phyloP scores from a whole-genome alignment of 805 yeast genomes.

The Starmerella floricola region DNA sequence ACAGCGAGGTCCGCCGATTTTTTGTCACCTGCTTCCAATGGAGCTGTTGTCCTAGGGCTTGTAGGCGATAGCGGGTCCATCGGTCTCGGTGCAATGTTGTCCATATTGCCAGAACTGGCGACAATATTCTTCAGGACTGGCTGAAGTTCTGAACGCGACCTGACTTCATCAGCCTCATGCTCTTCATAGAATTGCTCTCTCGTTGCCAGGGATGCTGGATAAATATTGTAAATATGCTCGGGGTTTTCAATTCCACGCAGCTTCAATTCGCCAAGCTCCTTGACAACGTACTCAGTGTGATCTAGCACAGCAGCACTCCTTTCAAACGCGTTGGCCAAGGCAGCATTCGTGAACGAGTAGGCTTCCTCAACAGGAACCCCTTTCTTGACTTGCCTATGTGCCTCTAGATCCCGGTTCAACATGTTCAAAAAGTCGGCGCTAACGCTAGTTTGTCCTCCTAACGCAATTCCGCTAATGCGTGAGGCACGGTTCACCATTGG shows the following conservation, averaged over 20 bases:
- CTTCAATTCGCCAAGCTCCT: slow-evolving; percentile 71
- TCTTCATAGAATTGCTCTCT: slow-evolving; percentile 32
- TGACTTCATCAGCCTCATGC: not conserved
- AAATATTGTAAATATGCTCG: slow-evolving; percentile 67
- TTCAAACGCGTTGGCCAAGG: slow-evolving; percentile 16
- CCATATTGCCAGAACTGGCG: too few species aligned
- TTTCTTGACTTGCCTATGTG: slow-evolving; percentile 26
- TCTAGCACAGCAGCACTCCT: slow-evolving; percentile 35
- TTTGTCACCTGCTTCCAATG: too few species aligned
- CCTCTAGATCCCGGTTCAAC: slow-evolving; percentile 41
- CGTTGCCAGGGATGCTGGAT: slow-evolving; percentile 51
- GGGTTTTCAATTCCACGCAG: slow-evolving; percentile 91
- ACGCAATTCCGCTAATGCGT: slow-evolving; percentile 86
- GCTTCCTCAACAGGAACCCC: slow-evolving; percentile 13
- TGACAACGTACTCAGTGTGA: slow-evolving; percentile 55
- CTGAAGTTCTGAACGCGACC: not conserved
- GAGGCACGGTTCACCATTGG: slow-evolving; percentile 97
- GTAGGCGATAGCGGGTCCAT: too few species aligned
- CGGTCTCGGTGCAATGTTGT: too few species aligned
- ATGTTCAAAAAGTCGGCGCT: slow-evolving; percentile 72
- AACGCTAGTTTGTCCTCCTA: slow-evolving; percentile 93
- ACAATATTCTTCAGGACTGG: not conserved
- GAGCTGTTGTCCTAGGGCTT: too few species aligned
- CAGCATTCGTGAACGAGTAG: slow-evolving; percentile 10
- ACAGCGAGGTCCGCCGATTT: too few species aligned